These are phyloP conservation scores for Aspergillus bertholletiae DNA, from an alignment of 495 filamentous ascomycete genomes.

Conservation along the genomic window DNA sequence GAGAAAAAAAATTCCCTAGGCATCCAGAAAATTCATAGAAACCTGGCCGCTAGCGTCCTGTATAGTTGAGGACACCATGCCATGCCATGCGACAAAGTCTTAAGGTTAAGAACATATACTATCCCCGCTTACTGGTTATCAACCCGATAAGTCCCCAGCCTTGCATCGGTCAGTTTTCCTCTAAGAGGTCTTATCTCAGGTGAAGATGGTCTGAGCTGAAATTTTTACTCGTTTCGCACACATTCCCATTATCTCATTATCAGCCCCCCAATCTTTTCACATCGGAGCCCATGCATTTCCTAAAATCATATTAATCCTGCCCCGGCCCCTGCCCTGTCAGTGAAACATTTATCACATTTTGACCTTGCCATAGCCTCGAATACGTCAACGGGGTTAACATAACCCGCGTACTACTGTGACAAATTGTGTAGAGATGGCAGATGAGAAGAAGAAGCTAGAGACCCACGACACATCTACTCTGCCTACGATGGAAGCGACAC, in stretches of 20 bases:
- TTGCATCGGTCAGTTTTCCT: neutral
- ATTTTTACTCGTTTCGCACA: neutral
- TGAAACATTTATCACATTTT: neutral
- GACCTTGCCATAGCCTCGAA: neutral
- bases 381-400: neutral
- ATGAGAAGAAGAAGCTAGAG: neutral
- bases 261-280: neutral
- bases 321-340: neutral
- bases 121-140: slow-evolving; percentile 1
- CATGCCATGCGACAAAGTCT: neutral
- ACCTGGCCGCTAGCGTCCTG: neutral
- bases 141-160: slow-evolving; percentile 2
- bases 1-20: neutral
- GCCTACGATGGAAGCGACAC: neutral
- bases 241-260: neutral
- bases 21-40: neutral
- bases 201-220: neutral
- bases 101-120: neutral
- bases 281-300: neutral
- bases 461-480: neutral
- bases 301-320: neutral
- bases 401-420: neutral
- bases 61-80: neutral
- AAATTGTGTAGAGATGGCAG: neutral
- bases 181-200: slow-evolving; percentile 2